These are phyloP conservation scores for Fusarium sp. DNA, from an alignment of 2,329 filamentous ascomycete species.

Conservation along the genomic window DNA sequence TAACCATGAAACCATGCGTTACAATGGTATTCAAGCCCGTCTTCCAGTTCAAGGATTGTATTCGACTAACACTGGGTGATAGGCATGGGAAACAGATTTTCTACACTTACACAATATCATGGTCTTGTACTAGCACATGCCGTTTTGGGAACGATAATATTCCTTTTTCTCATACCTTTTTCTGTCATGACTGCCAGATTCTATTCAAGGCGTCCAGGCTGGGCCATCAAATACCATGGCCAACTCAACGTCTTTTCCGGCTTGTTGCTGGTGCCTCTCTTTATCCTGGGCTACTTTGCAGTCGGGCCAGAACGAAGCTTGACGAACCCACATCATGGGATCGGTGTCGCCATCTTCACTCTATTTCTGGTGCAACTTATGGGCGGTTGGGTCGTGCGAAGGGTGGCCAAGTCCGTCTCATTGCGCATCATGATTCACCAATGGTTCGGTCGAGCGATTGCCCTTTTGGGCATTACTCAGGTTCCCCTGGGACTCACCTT, in stretches of 20 bases:
- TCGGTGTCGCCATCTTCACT: conserved; percentile 81
- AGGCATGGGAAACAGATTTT: conserved; percentile 87
- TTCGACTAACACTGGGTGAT: conserved; percentile 25
- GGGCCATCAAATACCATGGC: conserved; percentile 74
- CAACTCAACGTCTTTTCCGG: conserved; percentile 77
- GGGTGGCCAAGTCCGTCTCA: conserved; percentile 59
- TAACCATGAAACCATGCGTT: conserved; percentile 83
- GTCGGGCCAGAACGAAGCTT: conserved; percentile 77
- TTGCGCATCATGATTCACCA: conserved; percentile 77
- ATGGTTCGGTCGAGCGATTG: conserved; percentile 83
- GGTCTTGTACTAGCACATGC: conserved; percentile 75
- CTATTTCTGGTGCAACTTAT: conserved; percentile 76
- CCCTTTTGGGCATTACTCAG: conserved; percentile 84
- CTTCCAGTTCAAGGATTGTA: background rate
- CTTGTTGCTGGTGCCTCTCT: conserved; percentile 73
- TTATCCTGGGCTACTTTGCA: conserved; percentile 80
- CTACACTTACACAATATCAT: conserved; percentile 74
- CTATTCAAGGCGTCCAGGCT: conserved; percentile 68
- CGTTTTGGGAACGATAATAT: conserved; percentile 75
- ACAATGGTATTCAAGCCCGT: conserved; percentile 70
- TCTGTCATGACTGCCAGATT: conserved; percentile 81
- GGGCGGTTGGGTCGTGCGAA: conserved; percentile 70
- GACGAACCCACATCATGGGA: conserved; percentile 86
- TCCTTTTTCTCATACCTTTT: conserved; percentile 76
- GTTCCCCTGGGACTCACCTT: conserved; percentile 89